Percentiles rank a stretch among this genome's conserved stretches.
phyloP scores from a whole-genome alignment of 2,329 filamentous ascomycete species.

The Sporothrix curviconia region DNA sequence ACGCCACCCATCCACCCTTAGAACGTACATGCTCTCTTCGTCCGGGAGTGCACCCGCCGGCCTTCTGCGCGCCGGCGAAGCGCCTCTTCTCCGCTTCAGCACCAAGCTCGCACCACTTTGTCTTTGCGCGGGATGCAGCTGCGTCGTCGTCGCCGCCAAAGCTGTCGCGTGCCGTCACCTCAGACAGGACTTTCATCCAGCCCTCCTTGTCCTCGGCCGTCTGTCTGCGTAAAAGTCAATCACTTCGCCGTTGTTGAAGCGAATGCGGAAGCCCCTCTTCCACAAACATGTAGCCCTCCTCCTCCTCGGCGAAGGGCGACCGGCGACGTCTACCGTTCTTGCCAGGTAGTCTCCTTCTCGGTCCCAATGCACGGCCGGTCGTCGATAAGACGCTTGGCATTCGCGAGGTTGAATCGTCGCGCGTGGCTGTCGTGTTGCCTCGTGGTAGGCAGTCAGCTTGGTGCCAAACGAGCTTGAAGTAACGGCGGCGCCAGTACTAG shows the following conservation, averaged over 20 bases:
- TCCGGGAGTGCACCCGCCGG: conserved; percentile 47
- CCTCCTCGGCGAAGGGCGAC: conserved; percentile 94
- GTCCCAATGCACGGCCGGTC: conserved; percentile 78
- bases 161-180: conserved; percentile 55
- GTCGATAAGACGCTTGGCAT: conserved; percentile 88
- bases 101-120: conserved; percentile 64
- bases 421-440: conserved; percentile 88
- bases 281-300: conserved; percentile 99
- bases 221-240: conserved; percentile 98
- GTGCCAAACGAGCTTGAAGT: conserved; percentile 90
- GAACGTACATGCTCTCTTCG: conserved; percentile 52
- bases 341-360: conserved; percentile 72
- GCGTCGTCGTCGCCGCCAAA: conserved; percentile 37
- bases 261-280: conserved; percentile 98
- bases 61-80: conserved; percentile 49
- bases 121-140: conserved; percentile 35
- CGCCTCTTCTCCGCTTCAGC: conserved; percentile 56
- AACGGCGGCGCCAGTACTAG: conserved; percentile 94
- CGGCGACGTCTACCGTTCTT: conserved; percentile 75
- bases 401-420: conserved; percentile 94
- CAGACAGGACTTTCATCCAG: conserved; percentile 85
- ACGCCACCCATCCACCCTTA: conserved; percentile 26
- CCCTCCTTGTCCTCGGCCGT: conserved; percentile 79
- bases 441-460: conserved; percentile 92
- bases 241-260: conserved; percentile 95